These are phyloP conservation scores for Gracilaria gracilis DNA, from an alignment of 23 red algal genomes.

Conservation along the genomic window DNA sequence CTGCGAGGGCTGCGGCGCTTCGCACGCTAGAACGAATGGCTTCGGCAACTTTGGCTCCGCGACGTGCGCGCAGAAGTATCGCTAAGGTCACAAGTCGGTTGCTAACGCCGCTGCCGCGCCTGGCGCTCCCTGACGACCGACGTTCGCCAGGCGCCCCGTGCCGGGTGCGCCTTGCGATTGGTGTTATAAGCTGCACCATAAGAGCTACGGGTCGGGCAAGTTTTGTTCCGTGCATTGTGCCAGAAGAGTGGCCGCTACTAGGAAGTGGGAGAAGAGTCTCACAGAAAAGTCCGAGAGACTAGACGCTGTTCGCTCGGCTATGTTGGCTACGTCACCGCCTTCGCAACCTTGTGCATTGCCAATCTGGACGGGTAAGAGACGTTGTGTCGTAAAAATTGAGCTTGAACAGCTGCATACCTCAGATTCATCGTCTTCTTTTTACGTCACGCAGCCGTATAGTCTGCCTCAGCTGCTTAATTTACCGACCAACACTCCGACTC, in stretches of 20 bases:
- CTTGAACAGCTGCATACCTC: slow-evolving; percentile 18
- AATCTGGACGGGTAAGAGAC: slow-evolving; percentile 17
- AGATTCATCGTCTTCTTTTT: neutral
- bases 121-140: slow-evolving; percentile 4
- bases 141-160: neutral
- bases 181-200: slow-evolving; percentile 57
- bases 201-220: slow-evolving; percentile 73
- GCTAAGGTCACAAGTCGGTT: slow-evolving; percentile 67
- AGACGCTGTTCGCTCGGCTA: slow-evolving; percentile 55
- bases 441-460: neutral
- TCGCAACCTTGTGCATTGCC: neutral
- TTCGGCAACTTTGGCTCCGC: slow-evolving; percentile 75
- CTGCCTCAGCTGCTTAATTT: neutral
- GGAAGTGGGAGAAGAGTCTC: slow-evolving; percentile 75
- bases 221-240: slow-evolving; percentile 83
- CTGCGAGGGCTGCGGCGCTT: slow-evolving; percentile 67
- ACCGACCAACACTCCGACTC: slow-evolving; percentile 5
- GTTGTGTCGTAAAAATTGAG: neutral
- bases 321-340: slow-evolving; percentile 35
- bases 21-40: slow-evolving; percentile 67
- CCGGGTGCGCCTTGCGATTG: slow-evolving; percentile 49
- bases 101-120: slow-evolving; percentile 25
- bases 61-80: slow-evolving; percentile 69
- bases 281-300: slow-evolving; percentile 38
- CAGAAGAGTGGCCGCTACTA: slow-evolving; percentile 62